Conservation (phyloP, 306 rosid species). For the Prunus fruticosa region DNA sequence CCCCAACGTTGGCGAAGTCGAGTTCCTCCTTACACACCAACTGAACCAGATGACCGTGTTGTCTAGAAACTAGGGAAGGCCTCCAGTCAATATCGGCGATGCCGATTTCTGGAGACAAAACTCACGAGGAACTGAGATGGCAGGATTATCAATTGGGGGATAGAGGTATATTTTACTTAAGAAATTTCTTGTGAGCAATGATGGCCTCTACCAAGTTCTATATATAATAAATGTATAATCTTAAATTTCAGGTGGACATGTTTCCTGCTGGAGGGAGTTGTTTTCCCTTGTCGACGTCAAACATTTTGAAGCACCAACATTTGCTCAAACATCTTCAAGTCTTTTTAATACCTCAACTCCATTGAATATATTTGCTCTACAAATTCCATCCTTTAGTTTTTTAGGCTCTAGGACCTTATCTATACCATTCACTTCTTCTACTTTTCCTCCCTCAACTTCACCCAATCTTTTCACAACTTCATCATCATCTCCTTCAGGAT, state of each 20-base stretch:
- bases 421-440: conserved; percentile 59
- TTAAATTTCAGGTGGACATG: conserved; percentile 69
- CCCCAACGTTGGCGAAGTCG: no score
- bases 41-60: conserved; percentile 62
- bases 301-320: conserved; percentile 46
- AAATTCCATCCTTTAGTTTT: conserved; percentile 49
- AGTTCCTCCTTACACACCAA: conserved; percentile 59
- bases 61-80: neutral
- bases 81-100: conserved; percentile 81
- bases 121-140: conserved; percentile 97
- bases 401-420: conserved; percentile 49
- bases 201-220: conserved; percentile 1
- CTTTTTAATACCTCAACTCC: conserved; percentile 51
- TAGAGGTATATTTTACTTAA: conserved; percentile 45
- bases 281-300: conserved; percentile 52
- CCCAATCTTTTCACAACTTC: conserved; percentile 17
- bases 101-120: conserved; percentile 79
- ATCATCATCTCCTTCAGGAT: neutral
- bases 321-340: conserved; percentile 65
- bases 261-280: conserved; percentile 50
- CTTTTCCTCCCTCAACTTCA: conserved; percentile 49
- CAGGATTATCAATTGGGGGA: conserved; percentile 94
- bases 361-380: conserved; percentile 62
- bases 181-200: neutral
- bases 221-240: neutral